Percentiles rank a stretch among this genome's conserved stretches.
phyloP scores from a whole-genome alignment of 495 filamentous ascomycete genomes.

The Neurospora sp. region DNA sequence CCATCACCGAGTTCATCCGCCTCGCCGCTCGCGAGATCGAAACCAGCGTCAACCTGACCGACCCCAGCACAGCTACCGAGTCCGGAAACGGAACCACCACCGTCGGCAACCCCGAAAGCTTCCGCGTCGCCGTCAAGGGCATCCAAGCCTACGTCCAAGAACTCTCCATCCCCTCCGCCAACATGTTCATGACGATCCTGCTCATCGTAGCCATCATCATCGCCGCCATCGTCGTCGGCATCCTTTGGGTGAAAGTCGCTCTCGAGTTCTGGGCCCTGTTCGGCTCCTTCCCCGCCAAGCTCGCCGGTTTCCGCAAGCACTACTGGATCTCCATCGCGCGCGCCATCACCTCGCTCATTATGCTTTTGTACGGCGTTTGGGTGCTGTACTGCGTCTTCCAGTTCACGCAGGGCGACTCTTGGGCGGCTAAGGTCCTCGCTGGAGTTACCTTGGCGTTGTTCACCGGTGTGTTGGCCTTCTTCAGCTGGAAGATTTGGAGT shows the following conservation, averaged over 20 bases:
- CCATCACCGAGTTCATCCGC: constrained; percentile 35
- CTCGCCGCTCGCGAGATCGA: constrained; percentile 41
- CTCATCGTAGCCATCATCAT: constrained; percentile 82
- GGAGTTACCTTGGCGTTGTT: constrained; percentile 72
- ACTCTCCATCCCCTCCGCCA: constrained; percentile 71
- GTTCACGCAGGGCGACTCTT: constrained; percentile 87
- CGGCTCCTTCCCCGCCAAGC: constrained; percentile 70
- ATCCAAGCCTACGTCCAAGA: constrained; percentile 69
- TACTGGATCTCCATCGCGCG: constrained; percentile 89
- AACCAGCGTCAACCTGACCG: constrained; percentile 37
- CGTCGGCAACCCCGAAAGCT: constrained; percentile 17
- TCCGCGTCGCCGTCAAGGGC: constrained; percentile 45
- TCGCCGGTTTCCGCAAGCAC: constrained; percentile 80
- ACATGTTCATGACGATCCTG: constrained; percentile 94
- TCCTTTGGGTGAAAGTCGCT: constrained; percentile 84
- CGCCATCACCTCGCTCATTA: constrained; percentile 81
- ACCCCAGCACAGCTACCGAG: constrained; percentile 7
- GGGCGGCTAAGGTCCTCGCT: constrained; percentile 83
- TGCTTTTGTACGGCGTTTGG: constrained; percentile 91
- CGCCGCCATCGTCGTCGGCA: constrained; percentile 72
- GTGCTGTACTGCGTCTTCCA: constrained; percentile 94
- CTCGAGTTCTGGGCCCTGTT: constrained; percentile 88
- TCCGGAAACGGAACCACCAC: constrained; percentile 9
- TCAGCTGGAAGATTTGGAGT: constrained; percentile 70
- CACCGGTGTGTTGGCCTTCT: constrained; percentile 66